Evolutionary conservation across 2,329 filamentous ascomycete species (phyloP), one percentile per base, ranked within the genome.

Genomic region (Apiospora sp.): DNA sequence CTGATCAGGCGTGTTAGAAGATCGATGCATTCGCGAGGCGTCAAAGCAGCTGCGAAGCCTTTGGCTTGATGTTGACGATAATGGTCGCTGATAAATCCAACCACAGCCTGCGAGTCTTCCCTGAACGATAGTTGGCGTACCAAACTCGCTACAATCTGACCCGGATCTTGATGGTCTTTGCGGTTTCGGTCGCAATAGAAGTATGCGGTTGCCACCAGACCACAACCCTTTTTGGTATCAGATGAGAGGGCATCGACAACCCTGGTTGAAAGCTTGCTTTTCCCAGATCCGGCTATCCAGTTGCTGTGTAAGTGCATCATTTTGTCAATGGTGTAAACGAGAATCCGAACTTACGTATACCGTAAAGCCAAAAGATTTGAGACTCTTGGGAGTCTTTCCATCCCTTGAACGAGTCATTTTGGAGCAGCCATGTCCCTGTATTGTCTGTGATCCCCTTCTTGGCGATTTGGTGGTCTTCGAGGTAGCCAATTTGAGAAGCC

Each of bases 111-210:
- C 7, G 22, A 19, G 5, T 69, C 68, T 16, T 14, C 24, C 6
- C 30, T 69, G 44, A 69, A 34, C 6, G 68, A 69, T 13, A 69
- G 44, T 22, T 69, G 68, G 12, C 68, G 68, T n/a, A 69, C 68
- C 0, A 69, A 34, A 34, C 68, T 49, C 7, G 43, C 27, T 10
- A 51, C 2, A 14, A 69, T n/a, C 22, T 43, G 34, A 4, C 27
- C n/a, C 1, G 68, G 44, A 37, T 69, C 68, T 37, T 37, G 43
- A 22, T 69, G 68, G 49, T 44, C 37, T n/a, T 4, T 7, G 12
- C 68, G 43, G 27, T 69, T 69, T 24, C 68, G 46, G 22, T 69
- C 68, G 27, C 68, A 69, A 24, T 46, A 69, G 30, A 69, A 69
- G 44, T 69, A 69, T 19, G 54, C 54, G 13, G 16, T n/a, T n/a